Evolutionary conservation across 2,329 filamentous ascomycete genomes (phyloP), one percentile per base, ranked within the genome.

Genomic region (Cytospora leucostoma): DNA sequence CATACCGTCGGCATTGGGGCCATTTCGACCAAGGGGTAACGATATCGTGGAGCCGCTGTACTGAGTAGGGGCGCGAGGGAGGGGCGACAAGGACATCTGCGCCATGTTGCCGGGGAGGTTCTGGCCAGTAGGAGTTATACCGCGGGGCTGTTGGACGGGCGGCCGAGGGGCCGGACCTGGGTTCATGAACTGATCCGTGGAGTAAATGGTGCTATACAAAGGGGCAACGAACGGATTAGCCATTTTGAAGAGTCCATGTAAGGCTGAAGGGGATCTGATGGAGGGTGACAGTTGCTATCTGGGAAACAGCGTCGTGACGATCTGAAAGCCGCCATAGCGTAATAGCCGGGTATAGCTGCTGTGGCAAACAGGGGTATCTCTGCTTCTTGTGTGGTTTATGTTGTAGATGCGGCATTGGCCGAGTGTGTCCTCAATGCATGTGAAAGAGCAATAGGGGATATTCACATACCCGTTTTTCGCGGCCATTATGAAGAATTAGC

Each of bases 91-190:
- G 72, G 84, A 88, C 82, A 94, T 86, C 71, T 88, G 90, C 64
- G 89, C 89, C 81, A 94, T 92, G 77, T 88, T 93, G 67, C 88
- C 89, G 17, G 89, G 87, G 27, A 91, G 81, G 74, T 88, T 91
- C 33, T 62, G 61, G 70, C 87, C 85, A 74, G 86, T 90, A 50
- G 90, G 83, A 32, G 40, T 40, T 71, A 88, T 88, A 69, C 97
- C 86, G 73, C 91, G 89, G 66, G 93, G 91, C 85, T 88, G 61
- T 40, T 56, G 64, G 49, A 63, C 64, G 34, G 94, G 95, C 66
- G 95, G 94, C 71, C 91, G 89, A 68, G 95, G 95, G 69, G 95
- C 94, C 70, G 95, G 94, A 68, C 95, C 93, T 67, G 95, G 93
- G 77, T 98, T 98, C 91, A 98, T 96, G 80, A 98, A 98, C 76